Conservation (phyloP, 1,139 yeast species). For the Sugiyamaella paludigena region DNA sequence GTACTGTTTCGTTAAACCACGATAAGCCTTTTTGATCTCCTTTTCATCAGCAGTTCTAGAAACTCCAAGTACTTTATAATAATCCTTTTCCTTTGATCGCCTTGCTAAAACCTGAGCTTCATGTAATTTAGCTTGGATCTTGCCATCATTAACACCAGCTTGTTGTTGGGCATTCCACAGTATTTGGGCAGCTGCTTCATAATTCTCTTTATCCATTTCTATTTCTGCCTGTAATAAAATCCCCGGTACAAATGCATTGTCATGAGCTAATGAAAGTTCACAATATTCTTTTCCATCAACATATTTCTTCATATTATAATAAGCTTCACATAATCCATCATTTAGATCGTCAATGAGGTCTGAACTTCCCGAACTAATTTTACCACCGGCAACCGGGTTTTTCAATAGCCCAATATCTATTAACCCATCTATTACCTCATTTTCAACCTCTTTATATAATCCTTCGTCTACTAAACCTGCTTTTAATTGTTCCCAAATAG, state of each 20-base stretch:
- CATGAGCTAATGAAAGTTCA: slow-evolving; percentile 34
- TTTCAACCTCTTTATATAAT: slow-evolving; percentile 21
- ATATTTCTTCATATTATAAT: slow-evolving; percentile 38
- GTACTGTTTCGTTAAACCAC: slow-evolving; percentile 71
- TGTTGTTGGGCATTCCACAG: slow-evolving; percentile 43
- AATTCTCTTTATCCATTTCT: slow-evolving; percentile 44
- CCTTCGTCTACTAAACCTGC: slow-evolving; percentile 23
- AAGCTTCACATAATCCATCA: slow-evolving; percentile 50
- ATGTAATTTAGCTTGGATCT: slow-evolving; percentile 50
- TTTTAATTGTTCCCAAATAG: slow-evolving; percentile 36
- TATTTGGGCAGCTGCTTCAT: slow-evolving; percentile 44
- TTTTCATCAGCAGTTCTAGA: slow-evolving; percentile 64
- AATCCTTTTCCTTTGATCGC: slow-evolving; percentile 62
- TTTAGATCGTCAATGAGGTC: slow-evolving; percentile 38
- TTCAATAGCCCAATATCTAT: slow-evolving; percentile 14
- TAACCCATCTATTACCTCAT: slow-evolving; percentile 9
- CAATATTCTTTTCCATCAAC: slow-evolving; percentile 42
- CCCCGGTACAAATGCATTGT: slow-evolving; percentile 47
- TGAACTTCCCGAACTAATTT: slow-evolving; percentile 1
- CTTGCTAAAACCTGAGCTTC: slow-evolving; percentile 53
- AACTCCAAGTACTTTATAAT: slow-evolving; percentile 76
- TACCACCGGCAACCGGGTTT: background rate
- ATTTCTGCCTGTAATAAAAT: slow-evolving; percentile 46
- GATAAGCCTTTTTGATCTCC: slow-evolving; percentile 78
- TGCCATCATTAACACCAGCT: slow-evolving; percentile 46